These are phyloP conservation scores for Nakazawaea sp. DNA, from an alignment of 805 yeast genomes.

Conservation along the genomic window DNA sequence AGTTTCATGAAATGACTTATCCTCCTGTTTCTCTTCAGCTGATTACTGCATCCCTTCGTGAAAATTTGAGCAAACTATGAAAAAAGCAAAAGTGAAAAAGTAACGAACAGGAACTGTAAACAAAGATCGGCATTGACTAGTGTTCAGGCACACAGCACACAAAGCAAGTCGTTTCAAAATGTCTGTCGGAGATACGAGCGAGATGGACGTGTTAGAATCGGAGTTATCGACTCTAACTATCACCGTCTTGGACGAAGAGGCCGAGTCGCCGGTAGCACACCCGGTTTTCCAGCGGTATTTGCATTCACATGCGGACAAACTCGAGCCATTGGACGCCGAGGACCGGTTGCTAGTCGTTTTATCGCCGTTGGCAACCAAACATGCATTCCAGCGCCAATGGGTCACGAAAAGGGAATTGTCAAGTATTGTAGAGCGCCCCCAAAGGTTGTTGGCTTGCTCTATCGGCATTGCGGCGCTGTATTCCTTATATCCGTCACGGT, in stretches of 20 bases:
- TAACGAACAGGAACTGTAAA: no score
- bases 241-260: not conserved
- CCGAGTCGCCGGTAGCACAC: not conserved
- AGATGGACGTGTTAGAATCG: constrained; percentile 8
- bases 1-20: not conserved
- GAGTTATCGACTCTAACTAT: constrained; percentile 4
- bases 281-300: constrained; percentile 2
- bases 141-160: no score
- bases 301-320: not conserved
- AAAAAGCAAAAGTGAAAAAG: no score
- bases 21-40: no score
- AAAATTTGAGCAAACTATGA: no score
- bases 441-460: constrained; percentile 68
- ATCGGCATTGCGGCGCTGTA: constrained; percentile 73
- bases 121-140: no score
- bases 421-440: constrained; percentile 79
- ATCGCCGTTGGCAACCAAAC: constrained; percentile 66
- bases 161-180: no score
- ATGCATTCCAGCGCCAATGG: constrained; percentile 73
- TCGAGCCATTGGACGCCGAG: constrained; percentile 20
- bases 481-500: constrained; percentile 58
- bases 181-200: constrained; percentile 5
- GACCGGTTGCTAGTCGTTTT: constrained; percentile 54
- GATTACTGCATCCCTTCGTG: no score
- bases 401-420: constrained; percentile 57